phyloP scores from a whole-genome alignment of 2,329 filamentous ascomycete species.

The Colletotrichum tanaceti region DNA sequence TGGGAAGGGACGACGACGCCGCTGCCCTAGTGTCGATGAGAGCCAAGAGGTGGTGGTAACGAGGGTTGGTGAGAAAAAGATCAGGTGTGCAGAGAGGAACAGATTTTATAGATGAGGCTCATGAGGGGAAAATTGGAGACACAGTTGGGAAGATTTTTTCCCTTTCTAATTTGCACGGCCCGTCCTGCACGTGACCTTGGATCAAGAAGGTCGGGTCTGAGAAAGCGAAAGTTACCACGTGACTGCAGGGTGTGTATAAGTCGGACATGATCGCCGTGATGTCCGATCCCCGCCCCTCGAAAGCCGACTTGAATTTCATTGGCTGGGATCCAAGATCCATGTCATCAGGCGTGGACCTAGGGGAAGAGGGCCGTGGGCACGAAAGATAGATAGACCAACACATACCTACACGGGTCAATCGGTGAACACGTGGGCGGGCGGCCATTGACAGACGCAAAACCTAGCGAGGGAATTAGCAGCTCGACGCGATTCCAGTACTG shows the following conservation, averaged over 20 bases:
- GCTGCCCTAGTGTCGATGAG: not conserved
- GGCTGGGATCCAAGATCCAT: conserved; percentile 28
- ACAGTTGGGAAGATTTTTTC: conserved; percentile 34
- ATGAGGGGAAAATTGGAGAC: conserved; percentile 31
- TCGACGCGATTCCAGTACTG: conserved; percentile 31
- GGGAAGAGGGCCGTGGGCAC: not conserved
- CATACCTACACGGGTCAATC: conserved; percentile 17
- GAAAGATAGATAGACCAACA: not conserved
- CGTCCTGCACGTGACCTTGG: conserved; percentile 1
- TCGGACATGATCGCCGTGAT: conserved; percentile 31
- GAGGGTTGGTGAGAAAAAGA: not conserved
- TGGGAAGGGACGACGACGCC: not conserved
- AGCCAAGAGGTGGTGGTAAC: conserved; percentile 9
- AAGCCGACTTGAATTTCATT: conserved; percentile 15
- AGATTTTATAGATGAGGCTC: conserved; percentile 38
- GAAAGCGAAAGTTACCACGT: not conserved
- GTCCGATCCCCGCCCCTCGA: conserved; percentile 22
- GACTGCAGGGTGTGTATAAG: not conserved
- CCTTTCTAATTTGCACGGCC: conserved; percentile 12
- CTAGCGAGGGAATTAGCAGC: not conserved
- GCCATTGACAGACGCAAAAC: conserved; percentile 31
- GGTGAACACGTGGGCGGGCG: conserved; percentile 37
- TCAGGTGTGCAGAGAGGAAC: conserved; percentile 18
- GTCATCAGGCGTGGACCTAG: conserved; percentile 34
- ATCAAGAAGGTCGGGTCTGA: not conserved